Conservation (phyloP, 148 eudicot species). For the Suaeda aralocaspica region DNA sequence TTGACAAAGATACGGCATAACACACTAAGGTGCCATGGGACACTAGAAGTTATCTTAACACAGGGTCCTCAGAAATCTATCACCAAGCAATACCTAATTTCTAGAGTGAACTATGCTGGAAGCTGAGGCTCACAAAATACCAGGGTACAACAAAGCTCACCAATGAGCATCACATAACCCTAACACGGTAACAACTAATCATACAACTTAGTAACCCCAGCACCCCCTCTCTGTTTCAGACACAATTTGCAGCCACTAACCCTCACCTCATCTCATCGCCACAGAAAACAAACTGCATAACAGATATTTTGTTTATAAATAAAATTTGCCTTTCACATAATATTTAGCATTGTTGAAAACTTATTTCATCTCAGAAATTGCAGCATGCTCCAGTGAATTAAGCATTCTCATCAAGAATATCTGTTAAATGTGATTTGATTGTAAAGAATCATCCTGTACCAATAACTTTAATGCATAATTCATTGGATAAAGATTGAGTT, state of each 20-base stretch:
- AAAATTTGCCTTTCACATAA: not conserved
- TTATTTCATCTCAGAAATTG: slow-evolving; percentile 12
- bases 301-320: not conserved
- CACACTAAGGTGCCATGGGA: no score
- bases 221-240: not conserved
- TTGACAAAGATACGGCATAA: no score
- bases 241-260: not conserved
- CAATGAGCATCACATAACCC: no score
- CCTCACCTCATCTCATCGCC: not conserved
- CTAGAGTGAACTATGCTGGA: no score
- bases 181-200: not conserved
- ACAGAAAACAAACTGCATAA: not conserved
- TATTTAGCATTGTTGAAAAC: slow-evolving; percentile 12
- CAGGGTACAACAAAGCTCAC: no score
- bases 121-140: no score
- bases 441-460: slow-evolving; percentile 22
- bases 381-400: slow-evolving; percentile 11
- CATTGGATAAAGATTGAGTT: slow-evolving; percentile 19
- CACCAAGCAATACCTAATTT: no score
- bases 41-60: no score
- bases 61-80: no score
- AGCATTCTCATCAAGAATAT: slow-evolving; percentile 16
- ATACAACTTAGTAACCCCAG: not conserved
- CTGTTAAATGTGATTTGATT: slow-evolving; percentile 14
- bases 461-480: slow-evolving; percentile 22